A percentile compares a stretch with the other conserved stretches of the same genome.
Conservation (phyloP, 495 filamentous ascomycete genomes). For the Aspergillus bridgeri region DNA sequence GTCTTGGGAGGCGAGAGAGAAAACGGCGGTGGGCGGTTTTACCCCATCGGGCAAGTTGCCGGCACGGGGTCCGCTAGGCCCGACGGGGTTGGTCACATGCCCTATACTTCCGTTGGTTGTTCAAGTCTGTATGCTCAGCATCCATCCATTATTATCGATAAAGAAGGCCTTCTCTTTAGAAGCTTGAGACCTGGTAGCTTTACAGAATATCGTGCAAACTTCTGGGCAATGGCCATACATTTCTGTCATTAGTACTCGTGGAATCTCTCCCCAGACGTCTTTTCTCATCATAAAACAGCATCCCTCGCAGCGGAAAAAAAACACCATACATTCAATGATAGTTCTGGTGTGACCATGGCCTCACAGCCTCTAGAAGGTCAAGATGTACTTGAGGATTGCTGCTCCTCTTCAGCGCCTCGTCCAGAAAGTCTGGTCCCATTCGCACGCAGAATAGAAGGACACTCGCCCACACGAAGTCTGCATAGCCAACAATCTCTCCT, state of each 20-base stretch:
- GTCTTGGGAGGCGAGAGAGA: neutral
- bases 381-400: neutral
- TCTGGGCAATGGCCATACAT: too few relatives aligned
- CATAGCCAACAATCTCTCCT: neutral
- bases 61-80: neutral
- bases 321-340: neutral
- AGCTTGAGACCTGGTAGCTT: too few relatives aligned
- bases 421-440: neutral
- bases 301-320: too few relatives aligned
- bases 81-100: neutral
- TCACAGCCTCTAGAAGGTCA: neutral
- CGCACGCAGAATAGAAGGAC: neutral
- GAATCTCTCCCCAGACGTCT: too few relatives aligned
- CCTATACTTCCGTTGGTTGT: too few relatives aligned
- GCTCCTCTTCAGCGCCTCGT: neutral
- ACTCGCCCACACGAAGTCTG: neutral
- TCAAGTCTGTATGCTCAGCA: too few relatives aligned
- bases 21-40: slow-evolving; percentile 4
- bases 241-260: too few relatives aligned
- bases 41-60: neutral
- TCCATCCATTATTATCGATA: too few relatives aligned
- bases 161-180: too few relatives aligned
- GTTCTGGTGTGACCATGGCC: neutral
- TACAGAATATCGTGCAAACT: too few relatives aligned
- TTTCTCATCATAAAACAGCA: too few relatives aligned